Conservation (phyloP, 2,329 filamentous ascomycete species). For the Podosphaera aphanis region DNA sequence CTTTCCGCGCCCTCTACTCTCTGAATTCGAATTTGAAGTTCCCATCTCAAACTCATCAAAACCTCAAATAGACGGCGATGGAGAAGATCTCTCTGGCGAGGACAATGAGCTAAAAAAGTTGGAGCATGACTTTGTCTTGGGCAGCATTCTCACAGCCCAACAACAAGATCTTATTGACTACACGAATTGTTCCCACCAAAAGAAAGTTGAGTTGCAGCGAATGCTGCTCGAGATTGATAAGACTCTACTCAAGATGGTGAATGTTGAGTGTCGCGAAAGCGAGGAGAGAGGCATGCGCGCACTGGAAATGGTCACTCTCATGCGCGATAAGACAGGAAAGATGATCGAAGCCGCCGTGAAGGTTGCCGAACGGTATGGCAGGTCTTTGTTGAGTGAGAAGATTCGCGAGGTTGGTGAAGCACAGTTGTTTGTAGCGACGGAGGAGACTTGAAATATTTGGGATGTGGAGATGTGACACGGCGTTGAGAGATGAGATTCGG, state of each 20-base stretch:
- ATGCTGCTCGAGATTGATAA: constrained; percentile 78
- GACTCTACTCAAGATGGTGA: constrained; percentile 67
- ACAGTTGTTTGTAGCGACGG: constrained; percentile 10
- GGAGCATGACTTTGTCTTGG: constrained; percentile 62
- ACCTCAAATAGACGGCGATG: constrained; percentile 18
- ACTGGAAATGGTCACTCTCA: constrained; percentile 66
- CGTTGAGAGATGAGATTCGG: background rate
- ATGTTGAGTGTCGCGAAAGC: constrained; percentile 70
- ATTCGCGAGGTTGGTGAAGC: constrained; percentile 64
- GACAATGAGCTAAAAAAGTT: constrained; percentile 33
- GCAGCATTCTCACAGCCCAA: constrained; percentile 47
- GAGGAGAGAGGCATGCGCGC: constrained; percentile 91
- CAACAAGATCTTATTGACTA: constrained; percentile 50
- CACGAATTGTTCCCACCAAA: constrained; percentile 37
- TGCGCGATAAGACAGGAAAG: constrained; percentile 62
- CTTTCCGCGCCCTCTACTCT: constrained; percentile 71
- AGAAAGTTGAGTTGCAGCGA: constrained; percentile 42
- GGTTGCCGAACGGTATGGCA: constrained; percentile 66
- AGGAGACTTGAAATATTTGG: constrained; percentile 10
- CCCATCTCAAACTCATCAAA: constrained; percentile 38
- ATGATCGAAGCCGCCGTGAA: constrained; percentile 85
- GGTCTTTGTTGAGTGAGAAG: constrained; percentile 64
- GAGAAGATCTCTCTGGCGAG: constrained; percentile 18
- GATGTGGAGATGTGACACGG: background rate
- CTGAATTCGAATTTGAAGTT: constrained; percentile 79